Evolutionary conservation across 495 filamentous ascomycete species (phyloP).

Genomic region (Letharia lupina): DNA sequence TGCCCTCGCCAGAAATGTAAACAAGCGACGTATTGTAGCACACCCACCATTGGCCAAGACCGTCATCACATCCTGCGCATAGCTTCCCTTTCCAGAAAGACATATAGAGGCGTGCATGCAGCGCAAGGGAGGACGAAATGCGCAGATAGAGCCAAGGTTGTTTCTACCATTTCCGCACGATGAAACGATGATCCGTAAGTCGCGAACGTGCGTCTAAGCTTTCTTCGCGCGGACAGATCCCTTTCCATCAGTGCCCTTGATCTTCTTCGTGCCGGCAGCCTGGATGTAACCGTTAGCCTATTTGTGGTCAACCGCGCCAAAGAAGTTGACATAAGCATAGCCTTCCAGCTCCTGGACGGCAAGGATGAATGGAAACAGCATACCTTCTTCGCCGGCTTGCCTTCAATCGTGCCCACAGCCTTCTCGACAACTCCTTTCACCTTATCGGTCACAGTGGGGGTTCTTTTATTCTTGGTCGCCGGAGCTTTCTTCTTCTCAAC

Average conservation of each 20-base stretch:
- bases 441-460: conserved; percentile 22
- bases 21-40: not conserved
- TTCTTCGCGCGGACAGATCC: conserved; percentile 22
- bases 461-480: conserved; percentile 19
- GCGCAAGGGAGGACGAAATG: not conserved
- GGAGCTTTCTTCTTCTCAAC: conserved; percentile 19
- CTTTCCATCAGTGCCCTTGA: conserved; percentile 30
- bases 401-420: conserved; percentile 20
- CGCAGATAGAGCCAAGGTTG: not conserved
- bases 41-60: not conserved
- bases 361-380: not conserved
- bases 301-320: not conserved
- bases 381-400: conserved; percentile 28
- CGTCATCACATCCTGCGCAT: not conserved
- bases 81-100: not conserved
- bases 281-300: conserved; percentile 16
- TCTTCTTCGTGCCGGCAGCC: conserved; percentile 34
- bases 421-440: conserved; percentile 24
- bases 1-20: not conserved
- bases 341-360: not conserved
- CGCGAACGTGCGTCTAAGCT: conserved; percentile 1
- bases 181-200: not conserved
- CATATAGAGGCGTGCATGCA: not conserved
- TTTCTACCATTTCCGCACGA: not conserved
- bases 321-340: not conserved